Evolutionary conservation across 257 asterid genomes (phyloP).

Genomic region (Nicotiana undulata): DNA sequence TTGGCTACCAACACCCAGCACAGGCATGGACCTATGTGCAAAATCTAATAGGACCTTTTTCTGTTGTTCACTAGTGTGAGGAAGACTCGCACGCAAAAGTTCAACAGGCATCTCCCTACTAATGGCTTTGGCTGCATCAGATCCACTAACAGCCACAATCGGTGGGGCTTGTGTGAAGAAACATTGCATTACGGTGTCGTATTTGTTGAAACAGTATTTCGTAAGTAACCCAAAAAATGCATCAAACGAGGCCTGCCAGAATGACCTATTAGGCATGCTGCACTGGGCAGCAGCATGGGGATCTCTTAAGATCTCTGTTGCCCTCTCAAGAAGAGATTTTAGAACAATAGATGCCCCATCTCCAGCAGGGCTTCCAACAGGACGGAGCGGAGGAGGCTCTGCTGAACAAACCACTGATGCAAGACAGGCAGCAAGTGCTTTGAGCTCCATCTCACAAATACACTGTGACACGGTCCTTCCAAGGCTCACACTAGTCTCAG

Average conservation of each 20-base stretch:
- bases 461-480: slow-evolving; percentile 37
- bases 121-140: slow-evolving; percentile 52
- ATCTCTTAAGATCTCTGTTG: slow-evolving; percentile 59
- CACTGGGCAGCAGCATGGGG: slow-evolving; percentile 46
- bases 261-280: slow-evolving; percentile 37
- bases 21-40: slow-evolving; percentile 57
- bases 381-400: slow-evolving; percentile 71
- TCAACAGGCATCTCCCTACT: slow-evolving; percentile 67
- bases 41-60: slow-evolving; percentile 49
- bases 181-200: slow-evolving; percentile 50
- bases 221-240: slow-evolving; percentile 59
- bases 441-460: slow-evolving; percentile 49
- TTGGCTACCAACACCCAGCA: slow-evolving; percentile 20
- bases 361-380: slow-evolving; percentile 57
- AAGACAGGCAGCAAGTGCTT: slow-evolving; percentile 64
- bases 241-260: slow-evolving; percentile 86
- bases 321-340: slow-evolving; percentile 64
- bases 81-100: slow-evolving; percentile 67
- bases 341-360: slow-evolving; percentile 68
- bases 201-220: slow-evolving; percentile 61
- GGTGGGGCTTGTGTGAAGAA: slow-evolving; percentile 33
- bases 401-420: slow-evolving; percentile 73
- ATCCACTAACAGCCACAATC: slow-evolving; percentile 27
- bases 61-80: slow-evolving; percentile 71
- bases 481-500: slow-evolving; percentile 27